Evolutionary conservation across 345 rosid species (phyloP).

Genomic region (Erysimum cheiranthoides): DNA sequence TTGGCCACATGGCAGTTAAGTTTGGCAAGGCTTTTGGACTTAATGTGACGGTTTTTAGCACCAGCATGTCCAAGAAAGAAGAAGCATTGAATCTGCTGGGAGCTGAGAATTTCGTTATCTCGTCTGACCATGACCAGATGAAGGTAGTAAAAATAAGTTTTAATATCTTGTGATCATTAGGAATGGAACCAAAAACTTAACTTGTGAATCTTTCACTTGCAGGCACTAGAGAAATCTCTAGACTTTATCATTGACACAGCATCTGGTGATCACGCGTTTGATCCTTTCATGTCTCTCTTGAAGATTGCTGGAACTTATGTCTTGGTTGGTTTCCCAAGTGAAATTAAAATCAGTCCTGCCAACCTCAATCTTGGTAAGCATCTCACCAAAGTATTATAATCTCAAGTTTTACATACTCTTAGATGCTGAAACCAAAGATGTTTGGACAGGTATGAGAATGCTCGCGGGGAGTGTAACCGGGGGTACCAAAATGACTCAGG

Average conservation of each 20-base stretch:
- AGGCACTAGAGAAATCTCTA: conserved; percentile 67
- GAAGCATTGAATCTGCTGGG: conserved; percentile 77
- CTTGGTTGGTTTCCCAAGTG: conserved; percentile 83
- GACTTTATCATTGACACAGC: conserved; percentile 87
- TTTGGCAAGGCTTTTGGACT: conserved; percentile 95
- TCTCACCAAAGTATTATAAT: not conserved
- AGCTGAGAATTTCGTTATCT: conserved; percentile 69
- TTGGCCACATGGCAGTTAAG: conserved; percentile 96
- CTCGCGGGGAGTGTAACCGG: conserved; percentile 73
- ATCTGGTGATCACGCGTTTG: conserved; percentile 87
- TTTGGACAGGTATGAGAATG: conserved; percentile 67
- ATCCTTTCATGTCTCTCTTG: conserved; percentile 78
- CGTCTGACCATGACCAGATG: conserved; percentile 79
- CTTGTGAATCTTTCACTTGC: conserved; percentile 26
- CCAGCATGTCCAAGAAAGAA: conserved; percentile 76
- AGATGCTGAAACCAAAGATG: conserved; percentile 4
- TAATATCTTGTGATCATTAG: not conserved
- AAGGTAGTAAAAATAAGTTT: conserved; percentile 52
- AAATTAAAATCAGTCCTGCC: conserved; percentile 79
- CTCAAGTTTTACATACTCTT: not conserved
- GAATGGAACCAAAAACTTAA: conserved; percentile 1
- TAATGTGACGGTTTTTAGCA: conserved; percentile 80
- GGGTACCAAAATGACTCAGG: conserved; percentile 72
- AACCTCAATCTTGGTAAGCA: conserved; percentile 63
- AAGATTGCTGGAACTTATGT: conserved; percentile 70